phyloP scores from a whole-genome alignment of 768 basidiomycete genomes.

The Candolleomyces aberdarensis region DNA sequence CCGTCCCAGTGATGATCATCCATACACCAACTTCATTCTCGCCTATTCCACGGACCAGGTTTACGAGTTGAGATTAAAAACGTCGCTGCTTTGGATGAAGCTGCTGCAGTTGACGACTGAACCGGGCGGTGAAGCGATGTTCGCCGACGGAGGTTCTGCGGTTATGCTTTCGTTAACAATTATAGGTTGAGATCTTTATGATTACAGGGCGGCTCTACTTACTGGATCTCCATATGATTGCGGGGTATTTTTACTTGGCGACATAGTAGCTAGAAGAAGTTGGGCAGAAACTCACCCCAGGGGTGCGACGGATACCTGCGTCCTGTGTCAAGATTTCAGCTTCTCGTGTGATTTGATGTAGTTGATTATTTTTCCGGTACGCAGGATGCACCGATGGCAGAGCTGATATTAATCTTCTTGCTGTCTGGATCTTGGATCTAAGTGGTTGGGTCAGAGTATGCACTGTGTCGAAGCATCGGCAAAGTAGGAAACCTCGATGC shows the following conservation, averaged over 20 bases:
- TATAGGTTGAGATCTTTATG: not conserved
- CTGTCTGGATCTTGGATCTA: conserved; percentile 22
- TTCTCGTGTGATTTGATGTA: conserved; percentile 34
- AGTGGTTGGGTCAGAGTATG: no score
- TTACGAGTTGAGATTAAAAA: conserved; percentile 26
- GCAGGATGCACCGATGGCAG: conserved; percentile 31
- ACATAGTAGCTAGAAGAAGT: conserved; percentile 26
- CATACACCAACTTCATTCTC: conserved; percentile 26
- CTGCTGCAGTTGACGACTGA: conserved; percentile 29
- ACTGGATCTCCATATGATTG: conserved; percentile 39
- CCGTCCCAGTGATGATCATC: conserved; percentile 31
- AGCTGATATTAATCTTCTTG: conserved; percentile 29
- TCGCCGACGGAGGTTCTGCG: conserved; percentile 31
- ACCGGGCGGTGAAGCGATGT: conserved; percentile 21
- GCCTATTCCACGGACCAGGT: conserved; percentile 32
- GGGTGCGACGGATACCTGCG: not conserved
- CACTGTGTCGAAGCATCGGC: no score
- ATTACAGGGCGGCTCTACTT: conserved; percentile 4
- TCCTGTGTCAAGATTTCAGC: conserved; percentile 31
- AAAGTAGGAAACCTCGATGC: conserved; percentile 19
- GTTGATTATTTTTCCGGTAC: conserved; percentile 28
- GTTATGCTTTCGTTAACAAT: conserved; percentile 16
- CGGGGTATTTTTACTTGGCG: conserved; percentile 30
- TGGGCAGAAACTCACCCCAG: no score
- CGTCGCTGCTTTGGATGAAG: conserved; percentile 36